Base-by-base conservation (phyloP, 805 yeast genomes). In the Myxozyma udenii region DNA sequence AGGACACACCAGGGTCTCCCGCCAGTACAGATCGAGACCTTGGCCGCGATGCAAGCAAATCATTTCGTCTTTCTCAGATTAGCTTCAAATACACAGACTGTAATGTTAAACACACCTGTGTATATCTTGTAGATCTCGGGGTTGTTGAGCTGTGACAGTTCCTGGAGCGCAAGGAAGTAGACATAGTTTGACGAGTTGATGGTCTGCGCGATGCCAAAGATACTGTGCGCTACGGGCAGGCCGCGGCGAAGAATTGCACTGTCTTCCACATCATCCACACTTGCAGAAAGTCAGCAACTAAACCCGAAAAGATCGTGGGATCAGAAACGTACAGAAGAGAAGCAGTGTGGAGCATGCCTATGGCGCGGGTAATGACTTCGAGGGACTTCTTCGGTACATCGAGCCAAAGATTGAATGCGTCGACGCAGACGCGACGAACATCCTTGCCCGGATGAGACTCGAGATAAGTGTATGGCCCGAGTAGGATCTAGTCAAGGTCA, bases 211-310 rank as follows among this genome's bases (percentile, higher is more conserved):
- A 76, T 67, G 0, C 98, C 98, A 65, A 71, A 90, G 16, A 84
- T 74, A 44, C 78, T 68, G 66, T 90, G 96, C 0, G 96, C 86
- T 3, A 87, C 81, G 0, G 89, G 88, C 32, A 72, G 67, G 1
- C 96, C 96, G 37, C 98, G 68, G 58, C 98, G 73, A 41, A 80
- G 70, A 19, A 68, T 69, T 0, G 95, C 84, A 37, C 69, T 73
- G 66, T 90, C 98, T 64, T 90, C 98, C 24, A 90, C 85, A 63
- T 90, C 98, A 67, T 90, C 98, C 36, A 90, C 79, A 3, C 64
- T 62, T 22, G 19, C 22, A 18, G 19, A 35, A n/a, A 9, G 70
- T n/a, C 37, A 25, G 47, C 36, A 16, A 28, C 12, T n/a, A 37
- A n/a, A 25, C 4, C 7, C 19, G 6, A 19, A 6, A 26, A 6